Evolutionary conservation across 345 rosid genomes (phyloP).

Genomic region (Psidium friedrichsthalianum): DNA sequence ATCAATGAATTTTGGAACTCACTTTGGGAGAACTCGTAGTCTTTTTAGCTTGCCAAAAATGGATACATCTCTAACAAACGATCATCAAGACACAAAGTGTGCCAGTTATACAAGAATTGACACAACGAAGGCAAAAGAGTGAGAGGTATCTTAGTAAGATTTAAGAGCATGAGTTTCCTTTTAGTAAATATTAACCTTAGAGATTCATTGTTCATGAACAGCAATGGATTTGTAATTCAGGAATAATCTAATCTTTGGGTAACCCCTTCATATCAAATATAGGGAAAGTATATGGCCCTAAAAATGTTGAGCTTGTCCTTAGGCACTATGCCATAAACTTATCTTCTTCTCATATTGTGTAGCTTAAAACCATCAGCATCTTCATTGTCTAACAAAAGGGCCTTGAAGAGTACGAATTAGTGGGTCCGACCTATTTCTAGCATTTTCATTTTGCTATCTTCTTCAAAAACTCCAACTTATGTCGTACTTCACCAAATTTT

Average conservation of each 20-base stretch:
- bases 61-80: background rate
- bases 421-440: background rate
- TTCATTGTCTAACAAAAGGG: background rate
- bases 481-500: background rate
- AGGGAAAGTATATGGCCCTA: background rate
- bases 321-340: background rate
- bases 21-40: background rate
- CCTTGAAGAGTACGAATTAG: background rate
- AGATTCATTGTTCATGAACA: background rate
- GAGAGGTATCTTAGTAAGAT: background rate
- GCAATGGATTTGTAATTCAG: background rate
- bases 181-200: background rate
- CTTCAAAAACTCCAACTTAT: background rate
- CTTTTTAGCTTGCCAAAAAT: background rate
- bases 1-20: background rate
- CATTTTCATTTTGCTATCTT: background rate
- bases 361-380: background rate
- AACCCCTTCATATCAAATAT: background rate
- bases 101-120: background rate
- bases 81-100: background rate
- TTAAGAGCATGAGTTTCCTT: background rate
- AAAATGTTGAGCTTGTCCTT: background rate
- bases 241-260: background rate
- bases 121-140: background rate
- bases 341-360: background rate